Evolutionary conservation across 495 filamentous ascomycete species (phyloP).

Genomic region (Penicillium antarcticum): DNA sequence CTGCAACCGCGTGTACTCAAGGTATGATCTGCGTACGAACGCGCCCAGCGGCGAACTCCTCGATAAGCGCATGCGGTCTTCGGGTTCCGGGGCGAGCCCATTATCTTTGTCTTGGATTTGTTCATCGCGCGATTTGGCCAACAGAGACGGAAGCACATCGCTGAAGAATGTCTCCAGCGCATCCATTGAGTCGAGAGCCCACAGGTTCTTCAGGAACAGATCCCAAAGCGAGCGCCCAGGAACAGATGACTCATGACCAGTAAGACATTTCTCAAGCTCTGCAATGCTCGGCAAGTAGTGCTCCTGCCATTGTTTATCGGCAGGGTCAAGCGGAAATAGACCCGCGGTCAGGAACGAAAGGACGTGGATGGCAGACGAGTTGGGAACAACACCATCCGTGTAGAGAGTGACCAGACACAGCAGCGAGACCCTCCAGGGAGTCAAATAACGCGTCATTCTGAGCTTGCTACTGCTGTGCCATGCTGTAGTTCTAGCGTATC

Average conservation of each 20-base stretch:
- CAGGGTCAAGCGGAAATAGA: constrained; percentile 51
- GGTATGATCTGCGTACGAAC: constrained; percentile 72
- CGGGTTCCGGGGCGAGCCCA: constrained; percentile 38
- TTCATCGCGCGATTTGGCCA: constrained; percentile 60
- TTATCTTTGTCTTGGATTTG: constrained; percentile 48
- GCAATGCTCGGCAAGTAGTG: constrained; percentile 57
- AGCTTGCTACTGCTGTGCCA: constrained; percentile 8
- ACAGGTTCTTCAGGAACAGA: constrained; percentile 75
- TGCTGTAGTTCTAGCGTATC: constrained; percentile 5
- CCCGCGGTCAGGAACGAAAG: constrained; percentile 81
- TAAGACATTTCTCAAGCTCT: constrained; percentile 64
- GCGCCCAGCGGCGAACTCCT: constrained; percentile 77
- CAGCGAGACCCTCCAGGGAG: constrained; percentile 79
- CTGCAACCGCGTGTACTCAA: constrained; percentile 78
- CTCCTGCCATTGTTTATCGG: constrained; percentile 35
- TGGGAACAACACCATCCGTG: constrained; percentile 69
- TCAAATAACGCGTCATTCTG: constrained; percentile 75
- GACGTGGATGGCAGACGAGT: constrained; percentile 70
- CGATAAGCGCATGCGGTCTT: constrained; percentile 48
- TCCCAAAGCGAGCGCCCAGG: constrained; percentile 85
- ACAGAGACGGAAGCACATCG: constrained; percentile 44
- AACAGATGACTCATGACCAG: constrained; percentile 58
- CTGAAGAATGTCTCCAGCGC: constrained; percentile 68
- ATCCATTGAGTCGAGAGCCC: constrained; percentile 79
- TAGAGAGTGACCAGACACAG: constrained; percentile 80